A percentile compares a stretch with the other conserved stretches of the same genome.
Conservation (phyloP, 2,329 filamentous ascomycete species). For the Alternaria atra region DNA sequence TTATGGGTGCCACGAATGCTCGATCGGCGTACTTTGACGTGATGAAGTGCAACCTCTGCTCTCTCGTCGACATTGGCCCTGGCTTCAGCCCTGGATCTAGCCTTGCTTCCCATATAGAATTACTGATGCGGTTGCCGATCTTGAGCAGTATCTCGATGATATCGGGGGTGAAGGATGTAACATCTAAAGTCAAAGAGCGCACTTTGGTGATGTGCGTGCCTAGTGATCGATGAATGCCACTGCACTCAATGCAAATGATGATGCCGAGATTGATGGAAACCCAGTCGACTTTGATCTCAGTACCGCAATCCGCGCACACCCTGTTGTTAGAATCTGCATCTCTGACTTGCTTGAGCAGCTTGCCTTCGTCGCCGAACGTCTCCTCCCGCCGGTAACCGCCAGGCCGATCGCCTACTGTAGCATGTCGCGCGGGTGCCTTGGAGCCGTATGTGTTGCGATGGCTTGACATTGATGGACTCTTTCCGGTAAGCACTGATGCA, state of each 20-base stretch:
- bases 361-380: constrained; percentile 82
- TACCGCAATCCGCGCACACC: constrained; percentile 94
- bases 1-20: constrained; percentile 80
- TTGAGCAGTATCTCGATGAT: constrained; percentile 93
- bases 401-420: constrained; percentile 89
- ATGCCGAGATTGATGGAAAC: constrained; percentile 98
- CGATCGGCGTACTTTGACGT: constrained; percentile 92
- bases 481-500: constrained; percentile 90
- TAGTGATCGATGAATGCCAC: constrained; percentile 93
- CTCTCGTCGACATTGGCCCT: constrained; percentile 77
- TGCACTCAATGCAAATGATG: constrained; percentile 96
- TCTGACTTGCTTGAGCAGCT: constrained; percentile 84
- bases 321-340: constrained; percentile 92
- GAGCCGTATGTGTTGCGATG: constrained; percentile 60
- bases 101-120: constrained; percentile 94
- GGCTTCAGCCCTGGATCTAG: constrained; percentile 80
- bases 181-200: constrained; percentile 92
- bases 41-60: constrained; percentile 93
- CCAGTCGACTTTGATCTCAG: constrained; percentile 94
- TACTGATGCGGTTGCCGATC: constrained; percentile 92
- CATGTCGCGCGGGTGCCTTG: constrained; percentile 78
- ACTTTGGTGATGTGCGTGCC: constrained; percentile 99
- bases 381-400: constrained; percentile 72
- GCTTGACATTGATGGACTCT: constrained; percentile 76
- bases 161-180: constrained; percentile 94